Conservation (phyloP, 768 basidiomycete species). For the Trametes punicea region DNA sequence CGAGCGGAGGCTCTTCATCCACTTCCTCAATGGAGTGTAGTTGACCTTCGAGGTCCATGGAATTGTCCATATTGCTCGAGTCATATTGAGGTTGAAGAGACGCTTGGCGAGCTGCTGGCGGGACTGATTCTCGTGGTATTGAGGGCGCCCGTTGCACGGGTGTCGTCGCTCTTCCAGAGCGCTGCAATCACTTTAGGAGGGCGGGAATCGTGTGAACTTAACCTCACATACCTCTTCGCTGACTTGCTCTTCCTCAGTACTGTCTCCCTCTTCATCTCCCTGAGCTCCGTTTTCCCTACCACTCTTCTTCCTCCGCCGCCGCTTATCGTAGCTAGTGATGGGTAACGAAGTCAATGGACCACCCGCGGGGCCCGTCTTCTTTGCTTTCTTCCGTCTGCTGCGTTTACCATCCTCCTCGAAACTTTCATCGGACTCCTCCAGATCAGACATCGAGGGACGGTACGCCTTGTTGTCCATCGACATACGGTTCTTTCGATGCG, state of each 20-base stretch:
- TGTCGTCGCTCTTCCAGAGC: conserved; percentile 26
- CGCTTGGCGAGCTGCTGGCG: conserved; percentile 31
- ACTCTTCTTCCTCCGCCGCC: conserved; percentile 44
- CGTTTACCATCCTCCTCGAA: conserved; percentile 50
- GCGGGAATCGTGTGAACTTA: conserved; percentile 8
- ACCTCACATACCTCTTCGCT: conserved; percentile 41
- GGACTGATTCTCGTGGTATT: conserved; percentile 29
- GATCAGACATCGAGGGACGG: conserved; percentile 59
- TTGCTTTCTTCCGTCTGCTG: conserved; percentile 47
- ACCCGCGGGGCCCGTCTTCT: conserved; percentile 44
- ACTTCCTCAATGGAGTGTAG: conserved; percentile 64
- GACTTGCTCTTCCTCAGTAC: conserved; percentile 36
- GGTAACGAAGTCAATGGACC: conserved; percentile 61
- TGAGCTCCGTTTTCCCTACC: conserved; percentile 41
- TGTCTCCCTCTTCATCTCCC: conserved; percentile 48
- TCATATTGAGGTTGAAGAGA: conserved; percentile 41
- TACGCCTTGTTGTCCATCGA: conserved; percentile 82
- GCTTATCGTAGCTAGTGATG: conserved; percentile 63
- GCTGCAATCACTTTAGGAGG: conserved; percentile 3
- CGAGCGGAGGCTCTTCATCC: conserved; percentile 43
- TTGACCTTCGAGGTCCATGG: conserved; percentile 45
- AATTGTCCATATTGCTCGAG: conserved; percentile 25
- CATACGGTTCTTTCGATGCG: conserved; percentile 57
- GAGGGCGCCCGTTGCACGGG: conserved; percentile 20
- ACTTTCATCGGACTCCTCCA: conserved; percentile 62